Conservation (phyloP, 305 asterid genomes). For the Solanum hybrid region DNA sequence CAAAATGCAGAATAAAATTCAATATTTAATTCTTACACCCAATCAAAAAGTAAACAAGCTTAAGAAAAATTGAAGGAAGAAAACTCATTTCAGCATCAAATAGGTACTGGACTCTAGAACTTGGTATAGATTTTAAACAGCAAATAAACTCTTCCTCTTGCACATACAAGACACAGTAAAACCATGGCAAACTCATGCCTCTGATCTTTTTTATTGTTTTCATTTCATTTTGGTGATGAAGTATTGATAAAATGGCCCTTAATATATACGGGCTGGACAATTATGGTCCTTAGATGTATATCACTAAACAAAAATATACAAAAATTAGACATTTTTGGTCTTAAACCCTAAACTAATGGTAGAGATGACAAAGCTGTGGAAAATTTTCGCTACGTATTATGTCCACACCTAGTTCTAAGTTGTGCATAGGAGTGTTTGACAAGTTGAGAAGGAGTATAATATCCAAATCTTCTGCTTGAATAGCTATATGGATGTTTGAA, state of each 20-base stretch:
- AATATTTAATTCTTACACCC: background rate
- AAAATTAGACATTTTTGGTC: background rate
- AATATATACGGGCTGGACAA: background rate
- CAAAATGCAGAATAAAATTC: background rate
- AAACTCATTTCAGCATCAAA: background rate
- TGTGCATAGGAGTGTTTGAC: background rate
- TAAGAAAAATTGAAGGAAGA: background rate
- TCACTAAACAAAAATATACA: background rate
- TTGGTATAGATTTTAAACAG: background rate
- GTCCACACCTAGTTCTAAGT: background rate
- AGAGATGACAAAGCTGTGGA: background rate
- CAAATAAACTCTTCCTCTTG: background rate
- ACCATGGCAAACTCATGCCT: background rate
- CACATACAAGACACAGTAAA: background rate
- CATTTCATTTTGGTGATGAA: background rate
- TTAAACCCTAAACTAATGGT: background rate
- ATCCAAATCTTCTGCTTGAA: background rate
- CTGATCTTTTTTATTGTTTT: background rate
- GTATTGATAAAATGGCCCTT: background rate
- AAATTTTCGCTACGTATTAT: background rate
- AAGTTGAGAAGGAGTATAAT: background rate
- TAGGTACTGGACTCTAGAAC: background rate
- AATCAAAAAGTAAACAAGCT: background rate
- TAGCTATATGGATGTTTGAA: background rate
- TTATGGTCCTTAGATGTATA: background rate